Evolutionary conservation across 345 rosid genomes (phyloP), one percentile per base, ranked within the genome.

Genomic region (Boechera stricta): DNA sequence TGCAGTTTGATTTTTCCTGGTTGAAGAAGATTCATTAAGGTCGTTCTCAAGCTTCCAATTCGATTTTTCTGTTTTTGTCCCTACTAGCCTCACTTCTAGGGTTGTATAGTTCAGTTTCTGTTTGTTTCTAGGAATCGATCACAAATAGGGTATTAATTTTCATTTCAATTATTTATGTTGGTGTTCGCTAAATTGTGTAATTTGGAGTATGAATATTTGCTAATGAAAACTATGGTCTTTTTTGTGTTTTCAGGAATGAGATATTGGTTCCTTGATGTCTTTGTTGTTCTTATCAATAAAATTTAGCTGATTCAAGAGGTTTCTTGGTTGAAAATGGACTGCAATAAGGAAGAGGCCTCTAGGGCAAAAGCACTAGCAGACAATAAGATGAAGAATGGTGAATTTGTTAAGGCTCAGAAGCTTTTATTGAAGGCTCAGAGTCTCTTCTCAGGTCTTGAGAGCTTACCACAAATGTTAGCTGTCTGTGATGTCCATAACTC

Each of bases 301-400:
- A 3, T 45, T 44, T 32, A 70, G 66, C 52, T 54, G 64, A 2
- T 31, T 29, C 4, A 59, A 33, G 53, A 7, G 41, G 51, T 18
- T 59, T 38, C 48, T 58, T 55, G 41, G 28, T 6, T 49, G 24
- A 33, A 24, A 18, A 90, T 94, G 98, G 98, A 94, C 41, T 89
- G 92, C 79, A 89, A 89, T 82, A 94, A 88, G 83, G 97, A 92
- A 62, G 98, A 94, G 85, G 98, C 98, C 61, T 16, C 66, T 24
- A 87, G 92, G 76, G 93, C 90, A 13, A 89, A 79, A 77, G 64
- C 78, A 58, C 64, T 92, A 52, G 97, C 97, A 15, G 97, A 90
- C 80, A 69, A 29, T 57, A 86, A 72, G 77, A 81, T 94, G 93
- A 77, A 51, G 66, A 67, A n/a, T 29, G 83, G 82, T 28, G 97